Evolutionary conservation across 129 eudicot genomes (phyloP).

Genomic region (Lactuca sativa): DNA sequence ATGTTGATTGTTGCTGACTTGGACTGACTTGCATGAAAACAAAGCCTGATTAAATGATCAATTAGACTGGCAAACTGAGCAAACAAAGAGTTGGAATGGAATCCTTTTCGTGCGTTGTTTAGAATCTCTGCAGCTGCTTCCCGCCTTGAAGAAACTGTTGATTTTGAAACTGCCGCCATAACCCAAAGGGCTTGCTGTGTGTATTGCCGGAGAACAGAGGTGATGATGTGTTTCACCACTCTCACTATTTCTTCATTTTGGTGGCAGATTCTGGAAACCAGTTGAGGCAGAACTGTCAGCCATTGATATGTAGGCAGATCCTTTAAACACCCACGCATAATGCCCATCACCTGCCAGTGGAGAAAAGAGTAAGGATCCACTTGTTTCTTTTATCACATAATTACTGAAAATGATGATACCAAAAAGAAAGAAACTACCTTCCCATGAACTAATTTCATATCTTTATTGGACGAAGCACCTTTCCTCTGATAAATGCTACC

Average conservation of each 20-base stretch:
- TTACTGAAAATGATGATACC: background rate
- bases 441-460: constrained; percentile 57
- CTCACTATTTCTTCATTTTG: constrained; percentile 82
- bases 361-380: background rate
- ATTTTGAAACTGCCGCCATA: constrained; percentile 98
- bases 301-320: constrained; percentile 93
- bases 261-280: constrained; percentile 97
- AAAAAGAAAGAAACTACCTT: constrained; percentile 52
- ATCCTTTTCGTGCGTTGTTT: constrained; percentile 74
- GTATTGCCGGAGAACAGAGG: constrained; percentile 78
- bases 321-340: constrained; percentile 90
- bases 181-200: constrained; percentile 98
- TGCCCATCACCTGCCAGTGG: constrained; percentile 59
- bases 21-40: constrained; percentile 93
- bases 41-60: constrained; percentile 85
- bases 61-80: constrained; percentile 80
- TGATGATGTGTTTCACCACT: constrained; percentile 76
- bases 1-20: constrained; percentile 74
- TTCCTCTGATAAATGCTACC: constrained; percentile 74
- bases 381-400: background rate
- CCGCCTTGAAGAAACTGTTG: constrained; percentile 83
- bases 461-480: constrained; percentile 60
- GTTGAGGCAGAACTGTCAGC: constrained; percentile 92
- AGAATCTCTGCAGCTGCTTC: constrained; percentile 97
- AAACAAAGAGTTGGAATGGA: constrained; percentile 59